phyloP scores from a whole-genome alignment of 2,329 filamentous ascomycete genomes.

The Allantophomopsis lycopodina region DNA sequence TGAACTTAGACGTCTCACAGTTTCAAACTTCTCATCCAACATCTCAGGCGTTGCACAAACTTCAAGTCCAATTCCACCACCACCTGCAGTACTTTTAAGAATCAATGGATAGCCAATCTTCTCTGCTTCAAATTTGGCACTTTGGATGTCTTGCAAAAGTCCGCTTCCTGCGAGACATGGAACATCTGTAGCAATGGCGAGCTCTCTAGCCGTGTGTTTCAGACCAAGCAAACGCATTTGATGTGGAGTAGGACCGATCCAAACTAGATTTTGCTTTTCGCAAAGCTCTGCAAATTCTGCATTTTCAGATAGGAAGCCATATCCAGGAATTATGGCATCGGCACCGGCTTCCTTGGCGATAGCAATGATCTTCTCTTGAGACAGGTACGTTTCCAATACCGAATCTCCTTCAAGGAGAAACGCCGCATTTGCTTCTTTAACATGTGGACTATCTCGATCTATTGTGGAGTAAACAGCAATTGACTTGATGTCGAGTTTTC shows the following conservation, averaged over 20 bases:
- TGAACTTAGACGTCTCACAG: conserved; percentile 22
- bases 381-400: conserved; percentile 35
- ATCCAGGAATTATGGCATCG: conserved; percentile 52
- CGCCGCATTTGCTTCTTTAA: too few species aligned
- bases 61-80: conserved; percentile 29
- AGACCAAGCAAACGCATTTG: conserved; percentile 23
- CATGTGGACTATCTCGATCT: too few species aligned
- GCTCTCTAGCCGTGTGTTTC: conserved; percentile 23
- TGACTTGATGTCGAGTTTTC: too few species aligned
- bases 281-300: conserved; percentile 42
- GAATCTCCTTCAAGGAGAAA: conserved; percentile 20
- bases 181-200: conserved; percentile 17
- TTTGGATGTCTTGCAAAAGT: conserved; percentile 14
- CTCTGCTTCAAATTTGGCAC: conserved; percentile 15
- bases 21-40: conserved; percentile 19
- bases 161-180: conserved; percentile 20
- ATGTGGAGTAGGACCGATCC: conserved; percentile 40
- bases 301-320: conserved; percentile 53
- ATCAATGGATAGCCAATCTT: conserved; percentile 26
- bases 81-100: conserved; percentile 31
- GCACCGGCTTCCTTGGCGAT: conserved; percentile 32
- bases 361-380: conserved; percentile 28
- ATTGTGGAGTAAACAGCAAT: too few species aligned
- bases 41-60: conserved; percentile 18
- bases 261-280: conserved; percentile 36